Conservation (phyloP, 1,284 basidiomycete species). For the Pterula multifida region DNA sequence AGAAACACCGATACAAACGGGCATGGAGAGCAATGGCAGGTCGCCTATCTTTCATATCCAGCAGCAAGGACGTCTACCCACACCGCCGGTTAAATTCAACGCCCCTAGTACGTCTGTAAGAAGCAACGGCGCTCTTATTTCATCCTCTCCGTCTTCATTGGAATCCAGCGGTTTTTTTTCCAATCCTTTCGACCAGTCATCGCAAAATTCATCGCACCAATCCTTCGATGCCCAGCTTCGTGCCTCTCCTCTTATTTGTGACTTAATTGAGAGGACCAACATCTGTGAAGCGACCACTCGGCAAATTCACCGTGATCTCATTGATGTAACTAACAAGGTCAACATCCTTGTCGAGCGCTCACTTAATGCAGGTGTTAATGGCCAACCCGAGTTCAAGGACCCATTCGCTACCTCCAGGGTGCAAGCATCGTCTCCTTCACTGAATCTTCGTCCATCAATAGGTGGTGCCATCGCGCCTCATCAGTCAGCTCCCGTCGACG, state of each 20-base stretch:
- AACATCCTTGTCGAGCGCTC: constrained; percentile 63
- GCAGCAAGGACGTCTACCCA: neutral
- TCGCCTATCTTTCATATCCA: neutral
- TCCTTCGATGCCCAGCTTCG: constrained; percentile 63
- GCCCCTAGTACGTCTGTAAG: constrained; percentile 22
- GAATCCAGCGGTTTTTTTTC: constrained; percentile 55
- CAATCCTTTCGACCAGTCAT: constrained; percentile 25
- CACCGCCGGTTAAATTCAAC: constrained; percentile 13
- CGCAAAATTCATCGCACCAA: neutral
- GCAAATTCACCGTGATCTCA: constrained; percentile 65
- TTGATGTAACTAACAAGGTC: constrained; percentile 66
- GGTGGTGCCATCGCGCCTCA: constrained; percentile 51
- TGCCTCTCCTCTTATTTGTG: constrained; percentile 60
- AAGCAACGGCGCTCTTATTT: constrained; percentile 32
- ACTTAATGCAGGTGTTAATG: constrained; percentile 19
- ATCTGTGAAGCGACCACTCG: constrained; percentile 59
- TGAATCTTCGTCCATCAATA: constrained; percentile 46
- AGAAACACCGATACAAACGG: neutral
- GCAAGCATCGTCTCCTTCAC: constrained; percentile 18
- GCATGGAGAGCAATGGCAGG: neutral
- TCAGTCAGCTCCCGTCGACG: constrained; percentile 51
- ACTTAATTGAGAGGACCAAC: constrained; percentile 63
- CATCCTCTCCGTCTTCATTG: constrained; percentile 63
- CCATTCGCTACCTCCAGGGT: constrained; percentile 39
- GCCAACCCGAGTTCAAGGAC: constrained; percentile 64